Conservation (phyloP, 805 yeast species). For the Candida berthetii region DNA sequence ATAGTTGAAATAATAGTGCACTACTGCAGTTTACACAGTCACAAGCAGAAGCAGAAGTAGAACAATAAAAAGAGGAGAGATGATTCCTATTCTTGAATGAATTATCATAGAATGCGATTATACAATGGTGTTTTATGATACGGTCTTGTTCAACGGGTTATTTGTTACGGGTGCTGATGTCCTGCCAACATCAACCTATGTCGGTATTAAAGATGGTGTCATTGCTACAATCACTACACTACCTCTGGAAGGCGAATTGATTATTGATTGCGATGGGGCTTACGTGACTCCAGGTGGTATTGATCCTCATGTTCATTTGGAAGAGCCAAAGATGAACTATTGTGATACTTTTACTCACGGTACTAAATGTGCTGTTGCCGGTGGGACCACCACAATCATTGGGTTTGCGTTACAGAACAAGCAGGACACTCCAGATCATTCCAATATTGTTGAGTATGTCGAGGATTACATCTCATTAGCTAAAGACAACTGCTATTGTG, state of each 20-base stretch:
- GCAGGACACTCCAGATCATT: conserved; percentile 21
- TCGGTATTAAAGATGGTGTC: conserved; percentile 34
- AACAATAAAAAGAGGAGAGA: too few species aligned
- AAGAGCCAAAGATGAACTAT: conserved; percentile 33
- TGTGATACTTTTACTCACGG: conserved; percentile 41
- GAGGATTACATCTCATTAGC: conserved; percentile 22
- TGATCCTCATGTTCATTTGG: conserved; percentile 43
- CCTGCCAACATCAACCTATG: conserved; percentile 28
- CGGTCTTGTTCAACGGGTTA: conserved; percentile 16
- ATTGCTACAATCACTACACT: conserved; percentile 29
- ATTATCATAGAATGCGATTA: too few species aligned
- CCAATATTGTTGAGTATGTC: conserved; percentile 22
- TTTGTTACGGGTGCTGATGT: conserved; percentile 25
- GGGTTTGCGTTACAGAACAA: conserved; percentile 40
- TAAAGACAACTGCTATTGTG: conserved; percentile 30
- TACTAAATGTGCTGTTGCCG: conserved; percentile 38
- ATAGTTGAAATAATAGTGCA: too few species aligned
- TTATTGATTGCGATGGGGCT: conserved; percentile 41
- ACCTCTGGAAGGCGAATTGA: conserved; percentile 17
- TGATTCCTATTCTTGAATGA: too few species aligned
- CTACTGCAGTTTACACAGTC: too few species aligned
- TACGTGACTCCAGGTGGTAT: conserved; percentile 46
- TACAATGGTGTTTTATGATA: neutral
- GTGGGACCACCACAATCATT: conserved; percentile 44
- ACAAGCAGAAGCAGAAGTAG: too few species aligned